Percentiles rank a stretch among this genome's conserved stretches.
Conservation (phyloP, 2,329 filamentous ascomycete species). For the Exophiala phaeomuriformis region DNA sequence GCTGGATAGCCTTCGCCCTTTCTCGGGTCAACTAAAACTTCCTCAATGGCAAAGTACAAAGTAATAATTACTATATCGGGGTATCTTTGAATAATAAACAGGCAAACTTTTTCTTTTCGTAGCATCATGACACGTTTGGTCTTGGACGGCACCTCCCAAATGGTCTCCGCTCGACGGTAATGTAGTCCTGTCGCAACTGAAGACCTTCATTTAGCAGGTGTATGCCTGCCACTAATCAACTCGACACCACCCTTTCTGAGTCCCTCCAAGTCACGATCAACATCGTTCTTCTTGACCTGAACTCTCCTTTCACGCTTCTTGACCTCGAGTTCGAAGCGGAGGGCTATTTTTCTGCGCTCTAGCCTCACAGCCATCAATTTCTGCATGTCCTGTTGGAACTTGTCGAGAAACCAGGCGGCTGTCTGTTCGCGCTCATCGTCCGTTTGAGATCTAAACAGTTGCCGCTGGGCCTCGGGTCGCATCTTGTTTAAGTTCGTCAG, state of each 20-base stretch:
- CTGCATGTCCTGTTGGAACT: slow-evolving; percentile 46
- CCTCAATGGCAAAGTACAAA: too few species aligned
- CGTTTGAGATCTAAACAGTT: slow-evolving; percentile 45
- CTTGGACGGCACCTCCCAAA: too few species aligned
- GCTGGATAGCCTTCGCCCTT: too few species aligned
- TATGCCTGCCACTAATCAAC: slow-evolving; percentile 41
- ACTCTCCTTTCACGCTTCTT: slow-evolving; percentile 47
- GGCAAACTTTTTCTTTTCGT: too few species aligned
- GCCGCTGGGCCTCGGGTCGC: slow-evolving; percentile 39
- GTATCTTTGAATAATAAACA: too few species aligned
- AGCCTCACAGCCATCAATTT: slow-evolving; percentile 48
- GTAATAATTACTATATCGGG: too few species aligned
- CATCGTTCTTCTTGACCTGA: slow-evolving; percentile 42
- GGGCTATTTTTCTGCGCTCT: slow-evolving; percentile 47
- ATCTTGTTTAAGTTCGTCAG: slow-evolving; percentile 35
- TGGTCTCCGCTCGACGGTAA: too few species aligned
- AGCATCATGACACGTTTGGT: too few species aligned
- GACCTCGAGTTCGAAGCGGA: slow-evolving; percentile 50
- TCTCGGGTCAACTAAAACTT: too few species aligned
- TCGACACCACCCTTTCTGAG: slow-evolving; percentile 51
- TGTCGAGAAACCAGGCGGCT: slow-evolving; percentile 53
- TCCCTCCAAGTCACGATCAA: slow-evolving; percentile 44
- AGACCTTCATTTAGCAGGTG: slow-evolving; percentile 8
- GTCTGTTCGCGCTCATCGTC: slow-evolving; percentile 55
- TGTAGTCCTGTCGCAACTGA: too few species aligned